A percentile compares a stretch with the other conserved stretches of the same genome.
phyloP scores from a whole-genome alignment of 768 basidiomycete genomes.

The Tricholomella constricta region DNA sequence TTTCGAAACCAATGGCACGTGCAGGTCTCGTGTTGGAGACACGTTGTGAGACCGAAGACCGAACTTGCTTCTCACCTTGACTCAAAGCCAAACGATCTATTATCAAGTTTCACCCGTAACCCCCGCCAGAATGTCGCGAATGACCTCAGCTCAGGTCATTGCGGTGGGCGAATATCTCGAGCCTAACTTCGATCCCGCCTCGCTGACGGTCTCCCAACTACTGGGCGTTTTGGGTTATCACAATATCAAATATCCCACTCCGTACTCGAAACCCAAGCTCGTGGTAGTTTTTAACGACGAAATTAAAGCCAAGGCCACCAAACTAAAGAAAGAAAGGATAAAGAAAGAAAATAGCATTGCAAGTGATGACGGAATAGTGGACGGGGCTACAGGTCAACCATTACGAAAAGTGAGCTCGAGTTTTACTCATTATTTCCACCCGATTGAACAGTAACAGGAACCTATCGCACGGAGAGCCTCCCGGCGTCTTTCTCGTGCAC shows the following conservation, averaged over 20 bases:
- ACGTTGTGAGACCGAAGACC: not conserved
- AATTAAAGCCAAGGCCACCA: slow-evolving; percentile 59
- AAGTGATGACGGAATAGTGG: slow-evolving; percentile 81
- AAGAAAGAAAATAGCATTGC: slow-evolving; percentile 70
- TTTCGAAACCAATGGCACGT: slow-evolving; percentile 4
- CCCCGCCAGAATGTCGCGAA: slow-evolving; percentile 58
- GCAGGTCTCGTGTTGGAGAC: slow-evolving; percentile 13
- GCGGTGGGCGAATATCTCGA: slow-evolving; percentile 76
- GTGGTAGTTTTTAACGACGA: slow-evolving; percentile 78
- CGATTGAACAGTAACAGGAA: slow-evolving; percentile 21
- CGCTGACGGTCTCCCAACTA: slow-evolving; percentile 80
- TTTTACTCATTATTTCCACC: not conserved
- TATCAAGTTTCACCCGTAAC: not conserved
- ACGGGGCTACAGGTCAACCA: slow-evolving; percentile 79
- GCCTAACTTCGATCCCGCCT: slow-evolving; percentile 70
- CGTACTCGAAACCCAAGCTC: slow-evolving; percentile 77
- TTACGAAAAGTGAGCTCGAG: slow-evolving; percentile 28
- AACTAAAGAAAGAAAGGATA: slow-evolving; percentile 63
- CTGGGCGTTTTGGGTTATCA: slow-evolving; percentile 78
- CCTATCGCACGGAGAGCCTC: slow-evolving; percentile 55
- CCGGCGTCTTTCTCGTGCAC: slow-evolving; percentile 62
- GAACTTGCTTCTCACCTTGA: not conserved
- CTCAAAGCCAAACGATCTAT: not conserved
- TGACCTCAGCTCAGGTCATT: slow-evolving; percentile 80
- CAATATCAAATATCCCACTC: slow-evolving; percentile 70